These are phyloP conservation scores for Phytophthora citrophthora DNA, from an alignment of 352 stramenopile species.

Conservation along the genomic window DNA sequence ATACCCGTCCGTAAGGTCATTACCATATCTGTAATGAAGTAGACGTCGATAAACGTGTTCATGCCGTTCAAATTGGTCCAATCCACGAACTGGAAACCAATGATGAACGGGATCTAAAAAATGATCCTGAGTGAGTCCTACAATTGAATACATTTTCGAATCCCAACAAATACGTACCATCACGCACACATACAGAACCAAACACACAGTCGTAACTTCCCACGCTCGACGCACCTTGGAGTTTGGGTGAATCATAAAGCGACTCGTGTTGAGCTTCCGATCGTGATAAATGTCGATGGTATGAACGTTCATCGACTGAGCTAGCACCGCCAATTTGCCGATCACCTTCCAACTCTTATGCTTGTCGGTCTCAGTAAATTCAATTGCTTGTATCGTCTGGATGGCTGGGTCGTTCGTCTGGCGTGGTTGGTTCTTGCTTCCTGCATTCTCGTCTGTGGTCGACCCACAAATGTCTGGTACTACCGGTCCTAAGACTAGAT, in stretches of 20 bases:
- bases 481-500: constrained; percentile 1
- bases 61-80: constrained; percentile 53
- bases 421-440: neutral
- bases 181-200: constrained; percentile 80
- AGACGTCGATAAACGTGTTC: constrained; percentile 81
- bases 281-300: constrained; percentile 86
- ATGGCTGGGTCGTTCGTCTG: constrained; percentile 5
- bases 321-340: constrained; percentile 34
- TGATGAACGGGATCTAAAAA: constrained; percentile 53
- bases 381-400: constrained; percentile 13
- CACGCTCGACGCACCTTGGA: constrained; percentile 74
- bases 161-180: constrained; percentile 39
- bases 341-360: constrained; percentile 37
- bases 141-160: too few species aligned
- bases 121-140: neutral
- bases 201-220: constrained; percentile 72
- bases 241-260: constrained; percentile 85
- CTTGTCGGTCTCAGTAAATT: constrained; percentile 6
- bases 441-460: neutral
- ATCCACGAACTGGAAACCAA: constrained; percentile 76
- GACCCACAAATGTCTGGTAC: constrained; percentile 2
- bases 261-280: constrained; percentile 51
- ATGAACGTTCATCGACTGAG: constrained; percentile 44
- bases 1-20: constrained; percentile 83
- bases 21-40: constrained; percentile 86